Conservation (phyloP, 306 rosid species). For the Cicer pinnatifidum region DNA sequence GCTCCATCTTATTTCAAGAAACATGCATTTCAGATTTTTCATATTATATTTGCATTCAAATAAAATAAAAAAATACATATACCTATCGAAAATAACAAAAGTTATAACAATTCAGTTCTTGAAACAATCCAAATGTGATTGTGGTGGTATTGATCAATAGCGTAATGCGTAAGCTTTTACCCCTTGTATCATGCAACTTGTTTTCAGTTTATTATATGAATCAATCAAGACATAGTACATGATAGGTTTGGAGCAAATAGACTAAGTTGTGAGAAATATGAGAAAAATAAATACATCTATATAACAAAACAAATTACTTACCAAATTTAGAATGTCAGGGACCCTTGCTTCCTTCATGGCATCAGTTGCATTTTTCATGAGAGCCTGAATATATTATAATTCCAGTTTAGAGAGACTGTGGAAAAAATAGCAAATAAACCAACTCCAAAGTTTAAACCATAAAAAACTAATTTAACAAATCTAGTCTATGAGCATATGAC, state of each 20-base stretch:
- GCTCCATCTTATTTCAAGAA: conserved; percentile 73
- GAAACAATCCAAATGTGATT: conserved; percentile 24
- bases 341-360: conserved; percentile 93
- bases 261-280: conserved; percentile 10
- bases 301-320: conserved; percentile 51
- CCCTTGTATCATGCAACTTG: conserved; percentile 14
- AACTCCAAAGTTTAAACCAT: conserved; percentile 4
- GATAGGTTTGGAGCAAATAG: conserved; percentile 18
- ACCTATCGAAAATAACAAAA: not conserved
- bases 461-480: conserved; percentile 7
- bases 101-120: not conserved
- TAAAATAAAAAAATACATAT: conserved; percentile 10
- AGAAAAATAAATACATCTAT: conserved; percentile 24
- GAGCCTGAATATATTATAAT: conserved; percentile 65
- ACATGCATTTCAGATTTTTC: conserved; percentile 35
- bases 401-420: conserved; percentile 43
- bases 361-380: conserved; percentile 80
- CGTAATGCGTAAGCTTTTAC: not conserved
- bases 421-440: conserved; percentile 28
- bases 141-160: not conserved
- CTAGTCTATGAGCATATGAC: conserved; percentile 18
- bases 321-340: conserved; percentile 72
- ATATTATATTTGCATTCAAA: conserved; percentile 12
- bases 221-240: conserved; percentile 31
- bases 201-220: conserved; percentile 31